phyloP scores from a whole-genome alignment of 2,329 filamentous ascomycete species.

The Aspergillus tamarii region DNA sequence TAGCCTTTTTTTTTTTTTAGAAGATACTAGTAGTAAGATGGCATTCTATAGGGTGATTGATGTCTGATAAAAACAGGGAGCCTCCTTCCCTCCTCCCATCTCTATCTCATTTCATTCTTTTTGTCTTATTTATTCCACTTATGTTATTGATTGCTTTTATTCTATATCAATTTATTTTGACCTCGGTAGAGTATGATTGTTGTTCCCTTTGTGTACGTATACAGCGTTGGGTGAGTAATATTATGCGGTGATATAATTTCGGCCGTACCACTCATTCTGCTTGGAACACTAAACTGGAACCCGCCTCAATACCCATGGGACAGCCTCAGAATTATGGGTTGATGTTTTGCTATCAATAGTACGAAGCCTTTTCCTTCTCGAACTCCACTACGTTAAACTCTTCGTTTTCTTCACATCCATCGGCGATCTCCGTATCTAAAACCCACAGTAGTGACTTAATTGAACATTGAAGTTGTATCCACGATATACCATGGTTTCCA shows the following conservation, averaged over 20 bases:
- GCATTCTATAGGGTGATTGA: background rate
- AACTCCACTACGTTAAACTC: background rate
- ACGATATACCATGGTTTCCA: background rate
- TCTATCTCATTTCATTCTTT: background rate
- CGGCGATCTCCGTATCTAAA: constrained; percentile 4
- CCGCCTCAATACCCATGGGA: background rate
- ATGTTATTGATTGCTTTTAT: background rate
- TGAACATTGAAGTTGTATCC: background rate
- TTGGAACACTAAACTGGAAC: background rate
- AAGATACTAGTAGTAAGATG: background rate
- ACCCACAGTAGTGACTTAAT: background rate
- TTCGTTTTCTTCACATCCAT: constrained; percentile 12
- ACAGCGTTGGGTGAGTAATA: background rate
- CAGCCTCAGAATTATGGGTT: background rate
- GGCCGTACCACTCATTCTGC: constrained; percentile 1
- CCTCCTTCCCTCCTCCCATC: background rate
- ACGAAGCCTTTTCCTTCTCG: background rate
- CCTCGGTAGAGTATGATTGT: background rate
- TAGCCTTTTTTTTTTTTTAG: background rate
- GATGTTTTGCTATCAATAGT: constrained; percentile 2
- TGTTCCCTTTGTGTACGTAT: background rate
- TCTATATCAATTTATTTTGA: background rate
- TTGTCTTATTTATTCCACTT: too few relatives aligned
- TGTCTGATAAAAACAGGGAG: too few relatives aligned
- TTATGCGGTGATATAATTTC: constrained; percentile 1